Evolutionary conservation across 2,329 filamentous ascomycete species (phyloP), one percentile per base, ranked within the genome.

Genomic region (Claviceps pazoutovae): DNA sequence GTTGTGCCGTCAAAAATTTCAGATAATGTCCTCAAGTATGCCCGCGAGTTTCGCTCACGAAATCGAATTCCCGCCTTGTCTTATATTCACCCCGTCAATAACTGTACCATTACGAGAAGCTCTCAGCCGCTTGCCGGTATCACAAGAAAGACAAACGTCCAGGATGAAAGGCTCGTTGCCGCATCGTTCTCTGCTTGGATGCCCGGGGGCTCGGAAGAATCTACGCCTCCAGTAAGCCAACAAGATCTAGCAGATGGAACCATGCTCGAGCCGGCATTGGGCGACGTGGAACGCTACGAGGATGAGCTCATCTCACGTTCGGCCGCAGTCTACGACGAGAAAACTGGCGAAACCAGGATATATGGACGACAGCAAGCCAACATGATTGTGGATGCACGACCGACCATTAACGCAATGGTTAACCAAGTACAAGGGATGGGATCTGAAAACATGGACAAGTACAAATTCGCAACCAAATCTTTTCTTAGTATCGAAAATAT

Each of bases 401-500:
- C 93, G 16, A 93, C 85, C 3, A 83, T 98, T 59, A 98, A 98
- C 65, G 93, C 93, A 19, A 82, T 90, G 58, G 89, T 89, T 6
- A 97, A 96, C 78, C 90, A 96, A 65, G 87, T 90, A 4, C 83
- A 91, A 56, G 93, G 93, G 6, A 82, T 90, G 65, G 93, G 93
- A 2, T 95, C 91, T 0, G 93, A 98, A 68, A 95, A 96, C 61
- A 96, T 97, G 87, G 88, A 95, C 57, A 86, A 95, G 67, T 98
- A 98, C 71, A 88, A 85, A 55, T 91, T 90, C 61, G 88, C 89
- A 16, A 84, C 84, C 54, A 95, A 96, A 67, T 84, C 85, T 34
- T 98, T 94, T 63, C 77, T 98, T 52, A 93, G 88, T 56, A 98
- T 98, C 61, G 91, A 94, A 66, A 98, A 98, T 64, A 97, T 98